A percentile compares a stretch with the other conserved stretches of the same genome.
These are phyloP conservation scores for Sphenostylis stenocarpa DNA, from an alignment of 306 rosid species.

Conservation along the genomic window DNA sequence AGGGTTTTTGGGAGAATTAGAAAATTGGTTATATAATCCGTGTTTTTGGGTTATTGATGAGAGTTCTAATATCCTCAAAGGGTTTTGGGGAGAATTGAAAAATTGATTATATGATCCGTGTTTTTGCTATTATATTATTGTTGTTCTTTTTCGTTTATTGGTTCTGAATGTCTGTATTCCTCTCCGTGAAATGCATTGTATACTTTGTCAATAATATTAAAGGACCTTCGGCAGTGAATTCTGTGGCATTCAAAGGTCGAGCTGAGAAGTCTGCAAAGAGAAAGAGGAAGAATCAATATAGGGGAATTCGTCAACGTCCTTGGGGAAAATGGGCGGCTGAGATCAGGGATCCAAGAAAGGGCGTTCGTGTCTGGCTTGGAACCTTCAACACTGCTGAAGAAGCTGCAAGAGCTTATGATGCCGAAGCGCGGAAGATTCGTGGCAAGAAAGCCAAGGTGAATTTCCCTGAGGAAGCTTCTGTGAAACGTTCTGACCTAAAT, in stretches of 20 bases:
- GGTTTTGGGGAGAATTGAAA: neutral
- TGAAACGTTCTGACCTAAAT: conserved; percentile 41
- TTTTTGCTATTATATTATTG: neutral
- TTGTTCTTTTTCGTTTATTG: neutral
- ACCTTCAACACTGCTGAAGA: conserved; percentile 93
- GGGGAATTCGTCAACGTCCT: conserved; percentile 92
- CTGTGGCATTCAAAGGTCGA: conserved; percentile 46
- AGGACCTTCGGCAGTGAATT: conserved; percentile 51
- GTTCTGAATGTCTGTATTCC: neutral
- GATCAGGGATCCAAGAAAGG: conserved; percentile 92
- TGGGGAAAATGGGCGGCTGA: conserved; percentile 99
- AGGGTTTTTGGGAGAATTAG: too few relatives aligned
- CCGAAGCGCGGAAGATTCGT: conserved; percentile 85
- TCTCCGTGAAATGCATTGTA: neutral
- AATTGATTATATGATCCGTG: neutral
- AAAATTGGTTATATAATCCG: too few relatives aligned
- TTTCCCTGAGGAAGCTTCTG: conserved; percentile 66
- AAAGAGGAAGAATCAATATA: conserved; percentile 75
- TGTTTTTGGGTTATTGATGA: neutral
- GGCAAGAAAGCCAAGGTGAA: conserved; percentile 92
- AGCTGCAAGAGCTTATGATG: conserved; percentile 93
- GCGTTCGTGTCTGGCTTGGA: conserved; percentile 94
- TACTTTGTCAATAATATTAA: conserved; percentile 12
- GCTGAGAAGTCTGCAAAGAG: conserved; percentile 66
- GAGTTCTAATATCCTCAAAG: neutral